Evolutionary conservation across 2,329 filamentous ascomycete genomes (phyloP).

Genomic region (Rhexocercosporidium sp.): DNA sequence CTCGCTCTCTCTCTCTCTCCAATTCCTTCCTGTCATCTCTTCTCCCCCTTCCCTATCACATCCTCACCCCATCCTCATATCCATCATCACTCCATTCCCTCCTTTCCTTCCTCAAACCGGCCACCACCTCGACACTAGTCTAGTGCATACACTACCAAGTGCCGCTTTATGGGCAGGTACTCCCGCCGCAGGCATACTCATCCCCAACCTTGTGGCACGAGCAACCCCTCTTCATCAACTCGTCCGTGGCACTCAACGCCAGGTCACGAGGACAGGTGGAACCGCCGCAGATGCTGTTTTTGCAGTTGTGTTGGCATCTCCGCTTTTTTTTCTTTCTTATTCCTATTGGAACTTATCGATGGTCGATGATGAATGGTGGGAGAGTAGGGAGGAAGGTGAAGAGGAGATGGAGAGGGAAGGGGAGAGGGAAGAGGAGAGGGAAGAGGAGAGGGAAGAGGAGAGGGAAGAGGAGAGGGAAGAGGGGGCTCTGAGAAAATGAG

Average conservation of each 20-base stretch:
- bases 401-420: no score
- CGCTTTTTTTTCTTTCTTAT: not conserved
- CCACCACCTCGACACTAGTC: no score
- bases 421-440: no score
- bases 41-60: not conserved
- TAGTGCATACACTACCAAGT: no score
- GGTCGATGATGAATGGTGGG: no score
- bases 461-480: not conserved
- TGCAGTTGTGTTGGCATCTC: not conserved
- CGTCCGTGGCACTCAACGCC: not conserved
- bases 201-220: slow-evolving; percentile 1
- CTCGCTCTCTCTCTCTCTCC: not conserved
- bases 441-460: not conserved
- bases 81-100: not conserved
- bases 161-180: slow-evolving; percentile 9
- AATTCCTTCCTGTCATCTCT: no score
- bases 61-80: not conserved
- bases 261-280: not conserved
- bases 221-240: not conserved
- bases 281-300: not conserved
- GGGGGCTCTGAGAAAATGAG: no score
- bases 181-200: not conserved
- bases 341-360: no score
- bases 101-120: not conserved
- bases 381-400: no score